phyloP scores from a whole-genome alignment of 495 filamentous ascomycete genomes.

The Xylaria castorea region DNA sequence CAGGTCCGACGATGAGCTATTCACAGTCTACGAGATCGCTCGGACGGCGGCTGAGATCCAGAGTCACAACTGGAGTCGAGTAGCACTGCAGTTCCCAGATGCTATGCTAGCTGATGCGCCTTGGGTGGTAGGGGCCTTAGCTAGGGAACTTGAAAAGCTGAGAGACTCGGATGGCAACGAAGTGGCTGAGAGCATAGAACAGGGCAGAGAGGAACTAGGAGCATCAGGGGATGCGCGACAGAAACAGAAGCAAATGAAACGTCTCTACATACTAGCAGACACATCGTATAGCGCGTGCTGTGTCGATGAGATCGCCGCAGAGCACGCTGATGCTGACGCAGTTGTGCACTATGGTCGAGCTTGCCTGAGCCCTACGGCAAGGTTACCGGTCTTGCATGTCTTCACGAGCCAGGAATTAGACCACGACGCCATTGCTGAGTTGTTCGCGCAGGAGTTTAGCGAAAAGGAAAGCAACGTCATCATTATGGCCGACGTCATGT shows the following conservation, averaged over 20 bases:
- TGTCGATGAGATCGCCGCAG: conserved; percentile 95
- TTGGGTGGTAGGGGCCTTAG: conserved; percentile 74
- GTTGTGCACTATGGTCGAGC: conserved; percentile 95
- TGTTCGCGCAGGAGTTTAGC: conserved; percentile 73
- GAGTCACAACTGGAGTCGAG: conserved; percentile 70
- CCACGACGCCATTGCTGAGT: conserved; percentile 59
- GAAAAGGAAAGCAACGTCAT: conserved; percentile 69
- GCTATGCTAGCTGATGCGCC: conserved; percentile 86
- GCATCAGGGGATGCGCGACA: conserved; percentile 19
- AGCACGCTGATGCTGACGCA: conserved; percentile 88
- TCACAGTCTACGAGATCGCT: conserved; percentile 83
- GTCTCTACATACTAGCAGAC: conserved; percentile 88
- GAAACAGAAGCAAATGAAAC: conserved; percentile 34
- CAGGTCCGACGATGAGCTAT: conserved; percentile 73
- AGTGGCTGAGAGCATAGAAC: conserved; percentile 1
- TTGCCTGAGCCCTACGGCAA: conserved; percentile 87
- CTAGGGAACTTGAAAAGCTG: conserved; percentile 59
- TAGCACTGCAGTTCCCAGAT: conserved; percentile 96
- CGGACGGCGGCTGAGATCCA: conserved; percentile 79
- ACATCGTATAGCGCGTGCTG: conserved; percentile 98
- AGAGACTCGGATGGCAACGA: conserved; percentile 22
- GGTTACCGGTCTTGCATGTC: conserved; percentile 89
- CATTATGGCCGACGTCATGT: conserved; percentile 90
- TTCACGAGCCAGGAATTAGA: conserved; percentile 78
- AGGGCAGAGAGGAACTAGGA: neutral